These are phyloP conservation scores for Emmonsiellopsis sp. DNA, from an alignment of 2,329 filamentous ascomycete genomes.

Conservation along the genomic window DNA sequence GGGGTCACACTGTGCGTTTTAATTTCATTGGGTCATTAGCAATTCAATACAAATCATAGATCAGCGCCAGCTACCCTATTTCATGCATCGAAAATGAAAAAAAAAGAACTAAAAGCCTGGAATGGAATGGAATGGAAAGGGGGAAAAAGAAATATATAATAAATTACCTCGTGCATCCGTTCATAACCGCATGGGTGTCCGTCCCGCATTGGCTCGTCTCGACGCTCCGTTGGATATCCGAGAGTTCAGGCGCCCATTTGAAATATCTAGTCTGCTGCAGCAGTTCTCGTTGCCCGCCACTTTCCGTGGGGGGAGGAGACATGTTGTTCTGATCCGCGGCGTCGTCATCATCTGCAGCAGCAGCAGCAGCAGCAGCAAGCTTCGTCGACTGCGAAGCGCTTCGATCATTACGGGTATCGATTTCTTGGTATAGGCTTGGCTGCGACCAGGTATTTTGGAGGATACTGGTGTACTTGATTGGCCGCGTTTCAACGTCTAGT, in stretches of 20 bases:
- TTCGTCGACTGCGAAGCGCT: neutral
- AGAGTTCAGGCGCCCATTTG: slow-evolving; percentile 78
- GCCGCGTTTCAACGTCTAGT: slow-evolving; percentile 57
- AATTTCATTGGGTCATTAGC: neutral
- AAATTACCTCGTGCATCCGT: slow-evolving; percentile 67
- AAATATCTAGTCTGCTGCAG: slow-evolving; percentile 56
- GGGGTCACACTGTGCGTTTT: slow-evolving; percentile 61
- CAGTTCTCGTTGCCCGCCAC: slow-evolving; percentile 31
- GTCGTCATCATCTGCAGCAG: neutral
- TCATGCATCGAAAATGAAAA: no score
- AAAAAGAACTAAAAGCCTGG: no score
- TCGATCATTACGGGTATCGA: slow-evolving; percentile 38
- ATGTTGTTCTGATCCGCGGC: neutral
- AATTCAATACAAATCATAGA: neutral
- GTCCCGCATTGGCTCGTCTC: slow-evolving; percentile 66
- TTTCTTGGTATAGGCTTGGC: slow-evolving; percentile 71
- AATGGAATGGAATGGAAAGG: neutral
- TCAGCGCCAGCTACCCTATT: no score
- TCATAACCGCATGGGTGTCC: slow-evolving; percentile 81
- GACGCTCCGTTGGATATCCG: slow-evolving; percentile 76
- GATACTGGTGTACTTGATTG: slow-evolving; percentile 67
- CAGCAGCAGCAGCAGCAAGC: neutral
- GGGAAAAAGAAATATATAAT: neutral
- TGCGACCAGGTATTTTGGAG: slow-evolving; percentile 78
- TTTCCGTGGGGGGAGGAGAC: slow-evolving; percentile 24